phyloP scores from a whole-genome alignment of 257 asterid genomes.

The Fraxinus cuspidata region DNA sequence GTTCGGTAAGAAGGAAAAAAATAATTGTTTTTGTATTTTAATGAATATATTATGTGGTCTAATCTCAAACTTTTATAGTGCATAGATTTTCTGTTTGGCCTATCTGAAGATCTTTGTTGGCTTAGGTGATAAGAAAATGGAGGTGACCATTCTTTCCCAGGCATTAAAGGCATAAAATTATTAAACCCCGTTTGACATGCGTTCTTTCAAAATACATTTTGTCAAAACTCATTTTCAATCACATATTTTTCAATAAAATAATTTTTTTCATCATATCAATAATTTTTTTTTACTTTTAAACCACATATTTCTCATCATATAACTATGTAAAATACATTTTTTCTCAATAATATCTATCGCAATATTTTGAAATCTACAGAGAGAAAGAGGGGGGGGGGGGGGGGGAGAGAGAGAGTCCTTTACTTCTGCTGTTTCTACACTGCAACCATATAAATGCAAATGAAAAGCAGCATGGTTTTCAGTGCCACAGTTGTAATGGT shows the following conservation, averaged over 20 bases:
- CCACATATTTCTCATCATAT: too few species aligned
- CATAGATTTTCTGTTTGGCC: constrained; percentile 56
- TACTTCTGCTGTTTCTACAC: constrained; percentile 26
- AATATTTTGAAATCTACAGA: neutral
- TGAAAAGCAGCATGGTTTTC: constrained; percentile 76
- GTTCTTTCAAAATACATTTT: too few species aligned
- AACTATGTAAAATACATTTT: too few species aligned
- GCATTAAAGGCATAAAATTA: constrained; percentile 42
- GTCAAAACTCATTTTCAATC: too few species aligned
- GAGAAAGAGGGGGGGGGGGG: neutral
- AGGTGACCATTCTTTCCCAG: constrained; percentile 36
- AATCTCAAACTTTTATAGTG: constrained; percentile 19
- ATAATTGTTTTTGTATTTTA: too few species aligned
- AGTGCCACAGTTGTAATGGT: constrained; percentile 84
- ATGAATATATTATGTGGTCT: too few species aligned
- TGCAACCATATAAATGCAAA: constrained; percentile 58
- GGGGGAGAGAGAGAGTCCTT: constrained; percentile 21
- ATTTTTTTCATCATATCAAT: too few species aligned
- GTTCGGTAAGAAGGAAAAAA: too few species aligned
- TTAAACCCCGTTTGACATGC: too few species aligned
- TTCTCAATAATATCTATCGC: too few species aligned
- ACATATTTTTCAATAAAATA: too few species aligned
- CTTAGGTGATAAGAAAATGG: constrained; percentile 54
- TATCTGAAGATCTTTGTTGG: constrained; percentile 77
- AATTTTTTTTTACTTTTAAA: too few species aligned